Evolutionary conservation across 257 asterid species (phyloP), one percentile per base, ranked within the genome.

Genomic region (Fraxinus americana): DNA sequence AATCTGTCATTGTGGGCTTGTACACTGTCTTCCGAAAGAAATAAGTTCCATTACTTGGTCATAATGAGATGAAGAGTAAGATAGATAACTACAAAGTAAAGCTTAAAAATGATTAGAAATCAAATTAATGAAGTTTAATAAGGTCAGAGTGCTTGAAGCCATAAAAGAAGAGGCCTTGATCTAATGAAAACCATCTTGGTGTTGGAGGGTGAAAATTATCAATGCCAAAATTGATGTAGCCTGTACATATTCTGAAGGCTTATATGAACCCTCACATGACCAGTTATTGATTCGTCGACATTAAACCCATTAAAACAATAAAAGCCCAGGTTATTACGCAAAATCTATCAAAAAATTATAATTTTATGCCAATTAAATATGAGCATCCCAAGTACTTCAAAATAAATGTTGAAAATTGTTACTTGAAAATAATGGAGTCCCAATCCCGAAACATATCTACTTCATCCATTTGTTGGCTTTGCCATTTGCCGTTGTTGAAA

Each of bases 361-460:
- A 2, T 43, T 43, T 43, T 43, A 2, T 43, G 52, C 16, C 52
- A 12, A 43, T 43, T 11, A 12, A 0, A 13, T 41, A 41, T 43
- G 52, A 43, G 16, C 3, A 12, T 43, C 52, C 52, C 52, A 1
- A 43, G 5, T 43, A 43, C 25, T 52, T 52, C 63, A 16, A 52
- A 14, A 17, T 52, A 16, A 52, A 14, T 6, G 23, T 52, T 68
- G 30, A 80, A 72, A 75, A 41, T 36, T 78, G 77, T 61, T 77
- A 68, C 48, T 54, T 12, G 77, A 45, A 77, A 69, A 71, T 78
- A 76, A 85, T 73, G 12, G 48, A 14, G 71, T 16, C 74, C 77
- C 48, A 39, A 32, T 82, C 71, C 78, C 77, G 4, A 76, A 38
- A 72, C 82, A 73, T 68, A 76, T 83, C 66, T n/a, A 57, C 25